Percentiles rank a stretch among this genome's conserved stretches.
phyloP scores from a whole-genome alignment of 2,329 filamentous ascomycete genomes.

The Phaeoacremonium minimum region DNA sequence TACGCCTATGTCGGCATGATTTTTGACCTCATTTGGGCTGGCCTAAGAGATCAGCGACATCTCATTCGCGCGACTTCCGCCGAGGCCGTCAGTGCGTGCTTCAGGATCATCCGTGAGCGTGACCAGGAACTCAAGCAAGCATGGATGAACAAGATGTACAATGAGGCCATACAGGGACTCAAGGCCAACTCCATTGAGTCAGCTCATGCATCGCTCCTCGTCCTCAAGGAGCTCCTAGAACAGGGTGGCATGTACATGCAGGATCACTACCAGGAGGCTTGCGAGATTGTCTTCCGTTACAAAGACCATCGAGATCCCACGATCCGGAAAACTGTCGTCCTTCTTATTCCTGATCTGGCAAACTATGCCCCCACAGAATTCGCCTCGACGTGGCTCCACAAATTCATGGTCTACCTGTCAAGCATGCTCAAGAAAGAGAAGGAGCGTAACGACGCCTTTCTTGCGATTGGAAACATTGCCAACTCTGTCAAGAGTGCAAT shows the following conservation, averaged over 20 bases:
- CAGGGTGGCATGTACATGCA: slow-evolving; percentile 99
- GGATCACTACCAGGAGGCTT: slow-evolving; percentile 84
- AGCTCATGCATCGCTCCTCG: slow-evolving; percentile 89
- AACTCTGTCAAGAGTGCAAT: slow-evolving; percentile 95
- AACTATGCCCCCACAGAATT: slow-evolving; percentile 92
- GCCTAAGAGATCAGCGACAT: slow-evolving; percentile 81
- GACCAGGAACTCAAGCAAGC: slow-evolving; percentile 82
- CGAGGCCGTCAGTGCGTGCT: slow-evolving; percentile 90
- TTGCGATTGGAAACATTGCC: slow-evolving; percentile 93
- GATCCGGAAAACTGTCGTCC: slow-evolving; percentile 84
- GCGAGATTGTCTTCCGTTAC: slow-evolving; percentile 86
- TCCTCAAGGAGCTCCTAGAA: slow-evolving; percentile 86
- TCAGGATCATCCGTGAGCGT: slow-evolving; percentile 90
- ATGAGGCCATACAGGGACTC: slow-evolving; percentile 77
- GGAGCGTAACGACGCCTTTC: slow-evolving; percentile 88
- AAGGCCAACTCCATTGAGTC: slow-evolving; percentile 78
- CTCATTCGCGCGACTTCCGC: slow-evolving; percentile 89
- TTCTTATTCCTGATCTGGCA: slow-evolving; percentile 87
- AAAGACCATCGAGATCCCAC: slow-evolving; percentile 89
- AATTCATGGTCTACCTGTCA: slow-evolving; percentile 95
- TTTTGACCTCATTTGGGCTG: slow-evolving; percentile 94
- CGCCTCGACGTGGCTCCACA: slow-evolving; percentile 79
- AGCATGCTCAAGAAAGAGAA: slow-evolving; percentile 92
- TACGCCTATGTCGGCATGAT: slow-evolving; percentile 95
- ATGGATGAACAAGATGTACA: slow-evolving; percentile 89